phyloP scores from a whole-genome alignment of 352 stramenopile genomes.

The Pythium grandisporangium region DNA sequence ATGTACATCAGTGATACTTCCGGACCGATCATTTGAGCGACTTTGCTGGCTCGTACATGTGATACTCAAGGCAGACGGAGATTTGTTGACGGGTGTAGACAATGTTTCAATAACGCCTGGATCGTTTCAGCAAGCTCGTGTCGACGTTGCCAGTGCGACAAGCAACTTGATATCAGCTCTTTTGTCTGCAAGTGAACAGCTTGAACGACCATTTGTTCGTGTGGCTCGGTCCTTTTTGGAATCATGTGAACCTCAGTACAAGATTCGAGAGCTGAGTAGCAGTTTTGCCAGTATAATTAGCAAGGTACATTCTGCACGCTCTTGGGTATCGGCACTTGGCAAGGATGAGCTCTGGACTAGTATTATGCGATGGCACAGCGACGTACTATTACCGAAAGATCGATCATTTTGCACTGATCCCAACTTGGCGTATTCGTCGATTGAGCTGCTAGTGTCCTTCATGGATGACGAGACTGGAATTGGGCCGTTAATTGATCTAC shows the following conservation, averaged over 20 bases:
- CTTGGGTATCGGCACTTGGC: conserved; percentile 1
- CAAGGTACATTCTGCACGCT: neutral
- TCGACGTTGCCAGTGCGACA: neutral
- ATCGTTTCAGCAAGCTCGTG: conserved; percentile 1
- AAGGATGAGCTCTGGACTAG: conserved; percentile 8
- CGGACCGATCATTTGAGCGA: conserved; percentile 9
- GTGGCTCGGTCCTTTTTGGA: conserved; percentile 1
- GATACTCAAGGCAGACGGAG: too few species aligned
- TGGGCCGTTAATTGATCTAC: neutral
- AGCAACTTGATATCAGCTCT: neutral
- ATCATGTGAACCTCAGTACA: neutral
- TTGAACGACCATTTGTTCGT: conserved; percentile 1
- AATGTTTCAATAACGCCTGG: conserved; percentile 7
- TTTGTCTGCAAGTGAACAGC: neutral
- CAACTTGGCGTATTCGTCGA: too few species aligned
- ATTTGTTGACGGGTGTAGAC: conserved; percentile 9
- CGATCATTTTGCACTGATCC: too few species aligned
- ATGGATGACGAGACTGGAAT: conserved; percentile 1
- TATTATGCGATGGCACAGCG: conserved; percentile 8
- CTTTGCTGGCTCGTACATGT: too few species aligned
- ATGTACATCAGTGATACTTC: conserved; percentile 1
- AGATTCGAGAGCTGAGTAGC: conserved; percentile 1
- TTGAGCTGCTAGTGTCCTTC: neutral
- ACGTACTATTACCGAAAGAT: conserved; percentile 1
- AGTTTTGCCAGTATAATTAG: conserved; percentile 2